Base-by-base conservation (phyloP, 2,329 filamentous ascomycete species). In the Penicillium brasilianum region DNA sequence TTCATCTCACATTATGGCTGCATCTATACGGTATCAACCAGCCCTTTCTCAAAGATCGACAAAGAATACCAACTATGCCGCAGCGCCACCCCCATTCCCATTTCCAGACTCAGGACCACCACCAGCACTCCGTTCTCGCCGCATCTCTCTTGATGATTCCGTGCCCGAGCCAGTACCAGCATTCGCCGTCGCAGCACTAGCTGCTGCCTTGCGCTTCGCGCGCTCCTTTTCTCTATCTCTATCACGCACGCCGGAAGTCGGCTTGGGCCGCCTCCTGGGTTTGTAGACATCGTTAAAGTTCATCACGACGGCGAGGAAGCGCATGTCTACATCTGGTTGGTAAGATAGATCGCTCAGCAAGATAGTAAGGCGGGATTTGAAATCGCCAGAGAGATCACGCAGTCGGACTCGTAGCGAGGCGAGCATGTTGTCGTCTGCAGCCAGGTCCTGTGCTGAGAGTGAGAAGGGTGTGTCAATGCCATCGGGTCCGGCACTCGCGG, bases 231-330 rank as follows among this genome's bases (percentile, higher is more conserved):
- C 64, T 55, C 59, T 67, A 43, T 68, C 64, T 53, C 65, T 72
- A 49, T 75, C 77, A 18, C 71, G 74, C n/a, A 72, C 68, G 30
- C 63, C 72, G 2, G 68, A 59, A 6, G 66, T 71, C 14, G 71
- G 60, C 43, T 73, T 70, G 39, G 74, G 72, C 60, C 84, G 79
- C 78, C 88, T 88, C 74, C 88, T 85, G 14, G 92, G 91, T 77
- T 91, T 87, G 77, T 98, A 98, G 28, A 96, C 91, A 75, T 98
- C 94, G 78, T 99, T 99, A 78, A 98, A 99, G 79, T 98, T 99
- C 92, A 99, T 98, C 43, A 95, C 91, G 50, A 98, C 93, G 41
- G 92, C 95, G 67, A 99, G 80, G 82, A 98, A 98, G 57, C 94
- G 85, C 88, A 99, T 92, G 76, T 99, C 95, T 55, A 93, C 89